Percentiles rank a stretch among this genome's conserved stretches.
Conservation (phyloP, 1,284 basidiomycete species). For the Fomes fomentarius region DNA sequence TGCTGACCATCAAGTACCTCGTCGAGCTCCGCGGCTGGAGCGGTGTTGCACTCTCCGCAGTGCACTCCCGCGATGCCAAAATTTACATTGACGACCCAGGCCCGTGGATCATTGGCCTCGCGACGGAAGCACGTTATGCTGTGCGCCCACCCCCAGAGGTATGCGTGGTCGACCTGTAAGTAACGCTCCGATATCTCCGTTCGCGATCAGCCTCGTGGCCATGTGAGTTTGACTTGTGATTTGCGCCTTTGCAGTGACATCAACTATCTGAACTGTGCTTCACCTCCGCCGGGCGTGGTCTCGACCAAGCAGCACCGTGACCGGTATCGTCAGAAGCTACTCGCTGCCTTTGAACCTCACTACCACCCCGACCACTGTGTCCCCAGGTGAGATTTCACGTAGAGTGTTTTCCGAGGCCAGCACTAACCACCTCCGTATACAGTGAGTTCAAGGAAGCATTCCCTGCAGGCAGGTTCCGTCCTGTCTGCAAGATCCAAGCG, state of each 20-base stretch:
- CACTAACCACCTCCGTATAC: neutral
- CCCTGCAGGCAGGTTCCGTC: slow-evolving; percentile 85
- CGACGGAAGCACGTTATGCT: slow-evolving; percentile 85
- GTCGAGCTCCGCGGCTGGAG: slow-evolving; percentile 95
- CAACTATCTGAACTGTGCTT: slow-evolving; percentile 84
- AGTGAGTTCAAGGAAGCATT: slow-evolving; percentile 96
- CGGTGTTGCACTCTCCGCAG: slow-evolving; percentile 82
- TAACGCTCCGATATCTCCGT: slow-evolving; percentile 27
- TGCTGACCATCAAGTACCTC: slow-evolving; percentile 88
- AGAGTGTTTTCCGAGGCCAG: neutral
- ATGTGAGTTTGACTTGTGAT: slow-evolving; percentile 1
- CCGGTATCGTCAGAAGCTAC: slow-evolving; percentile 77
- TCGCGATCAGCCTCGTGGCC: slow-evolving; percentile 3
- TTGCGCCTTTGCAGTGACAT: slow-evolving; percentile 64
- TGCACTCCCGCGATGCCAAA: slow-evolving; percentile 89
- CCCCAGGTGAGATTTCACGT: slow-evolving; percentile 55
- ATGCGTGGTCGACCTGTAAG: slow-evolving; percentile 88
- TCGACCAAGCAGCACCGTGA: slow-evolving; percentile 85
- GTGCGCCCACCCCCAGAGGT: slow-evolving; percentile 79
- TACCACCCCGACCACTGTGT: slow-evolving; percentile 85
- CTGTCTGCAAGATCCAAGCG: slow-evolving; percentile 82
- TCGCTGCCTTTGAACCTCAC: slow-evolving; percentile 80
- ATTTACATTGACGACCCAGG: slow-evolving; percentile 89
- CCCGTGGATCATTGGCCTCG: slow-evolving; percentile 93
- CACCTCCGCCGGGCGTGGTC: slow-evolving; percentile 80